Evolutionary conservation across 352 stramenopile species (phyloP), one percentile per base, ranked within the genome.

Genomic region (Lagenidium giganteum): DNA sequence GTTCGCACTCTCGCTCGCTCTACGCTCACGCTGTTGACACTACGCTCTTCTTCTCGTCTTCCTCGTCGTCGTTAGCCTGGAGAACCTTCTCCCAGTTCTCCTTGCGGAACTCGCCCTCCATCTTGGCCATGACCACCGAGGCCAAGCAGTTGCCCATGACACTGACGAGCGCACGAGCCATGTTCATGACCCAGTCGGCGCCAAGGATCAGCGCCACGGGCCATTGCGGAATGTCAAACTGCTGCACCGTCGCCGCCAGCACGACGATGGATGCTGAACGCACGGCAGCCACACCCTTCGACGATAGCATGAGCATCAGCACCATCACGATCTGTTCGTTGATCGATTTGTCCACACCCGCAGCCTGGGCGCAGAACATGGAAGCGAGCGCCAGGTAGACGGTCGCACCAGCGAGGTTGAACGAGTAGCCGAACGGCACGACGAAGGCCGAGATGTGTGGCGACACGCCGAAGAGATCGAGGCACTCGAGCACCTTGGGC

Each of bases 251-350:
- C n/a, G n/a, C n/a, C n/a, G n/a, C n/a, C n/a, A n/a, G n/a, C n/a
- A n/a, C n/a, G n/a, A n/a, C n/a, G n/a, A n/a, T n/a, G n/a, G n/a
- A n/a, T n/a, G n/a, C n/a, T n/a, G n/a, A n/a, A n/a, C n/a, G n/a
- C n/a, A n/a, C n/a, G n/a, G n/a, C n/a, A n/a, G n/a, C n/a, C n/a
- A n/a, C n/a, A n/a, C n/a, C n/a, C n/a, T n/a, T n/a, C n/a, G n/a
- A n/a, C 33, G 67, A 79, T 31, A 79, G 56, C 63, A 79, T 75
- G 18, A 79, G 57, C 63, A 79, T 74, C 0, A 79, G 38, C 14
- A 74, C 57, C 56, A 79, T 75, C 11, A 73, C 58, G 27, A 79
- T 58, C 48, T 79, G 67, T 49, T 79, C 67, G 1, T 64, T 64
- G 3, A 72, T 42, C 0, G 60, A 56, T 49, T 79, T 79, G 38